These are phyloP conservation scores for Rehmannia glutinosa DNA, from an alignment of 257 asterid species.

Conservation along the genomic window DNA sequence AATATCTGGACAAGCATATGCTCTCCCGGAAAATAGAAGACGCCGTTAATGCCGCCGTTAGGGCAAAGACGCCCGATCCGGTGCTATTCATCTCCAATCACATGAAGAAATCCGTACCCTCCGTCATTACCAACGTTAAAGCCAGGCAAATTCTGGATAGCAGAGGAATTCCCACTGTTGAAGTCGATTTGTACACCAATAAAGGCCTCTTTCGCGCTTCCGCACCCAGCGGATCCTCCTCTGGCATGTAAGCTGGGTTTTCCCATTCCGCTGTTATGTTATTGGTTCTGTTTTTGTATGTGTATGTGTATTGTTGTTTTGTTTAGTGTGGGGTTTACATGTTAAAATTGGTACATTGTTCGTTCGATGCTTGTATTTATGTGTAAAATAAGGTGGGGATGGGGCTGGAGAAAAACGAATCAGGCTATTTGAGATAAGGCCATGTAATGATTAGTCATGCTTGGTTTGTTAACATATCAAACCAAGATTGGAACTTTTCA, in stretches of 20 bases:
- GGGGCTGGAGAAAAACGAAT: background rate
- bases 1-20: constrained; percentile 81
- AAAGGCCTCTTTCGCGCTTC: constrained; percentile 94
- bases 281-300: background rate
- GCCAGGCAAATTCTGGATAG: constrained; percentile 96
- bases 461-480: background rate
- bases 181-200: constrained; percentile 86
- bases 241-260: constrained; percentile 80
- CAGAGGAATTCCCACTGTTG: constrained; percentile 98
- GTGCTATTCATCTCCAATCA: constrained; percentile 97
- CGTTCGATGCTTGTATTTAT: background rate
- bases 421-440: background rate
- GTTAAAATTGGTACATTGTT: background rate
- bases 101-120: constrained; percentile 82
- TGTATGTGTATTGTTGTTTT: background rate
- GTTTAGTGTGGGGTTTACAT: constrained; percentile 8
- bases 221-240: constrained; percentile 72
- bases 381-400: background rate
- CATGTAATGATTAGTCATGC: background rate
- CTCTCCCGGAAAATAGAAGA: constrained; percentile 96
- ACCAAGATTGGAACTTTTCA: background rate
- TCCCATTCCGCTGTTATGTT: no score
- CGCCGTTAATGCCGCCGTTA: constrained; percentile 99
- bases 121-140: constrained; percentile 85
- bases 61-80: constrained; percentile 92